Percentiles rank a stretch among this genome's conserved stretches.
These are phyloP conservation scores for Solanum lycopersicoides DNA, from an alignment of 257 asterid genomes.

Conservation along the genomic window DNA sequence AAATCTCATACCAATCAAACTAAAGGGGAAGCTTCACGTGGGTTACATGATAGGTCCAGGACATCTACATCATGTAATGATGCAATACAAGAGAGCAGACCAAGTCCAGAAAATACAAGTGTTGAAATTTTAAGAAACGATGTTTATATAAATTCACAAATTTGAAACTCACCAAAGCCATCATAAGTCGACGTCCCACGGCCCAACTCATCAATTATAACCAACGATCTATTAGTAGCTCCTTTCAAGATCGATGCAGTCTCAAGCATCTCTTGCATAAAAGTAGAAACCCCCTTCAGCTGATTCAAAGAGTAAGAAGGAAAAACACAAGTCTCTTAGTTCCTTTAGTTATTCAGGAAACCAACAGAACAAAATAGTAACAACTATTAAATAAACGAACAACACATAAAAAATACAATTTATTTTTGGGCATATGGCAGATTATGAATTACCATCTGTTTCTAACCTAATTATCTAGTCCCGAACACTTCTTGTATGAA, in stretches of 20 bases:
- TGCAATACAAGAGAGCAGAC: neutral
- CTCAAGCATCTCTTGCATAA: slow-evolving; percentile 99
- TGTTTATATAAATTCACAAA: neutral
- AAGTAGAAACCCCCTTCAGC: slow-evolving; percentile 97
- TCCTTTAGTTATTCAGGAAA: neutral
- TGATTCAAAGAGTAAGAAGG: slow-evolving; percentile 16
- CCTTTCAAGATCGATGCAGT: slow-evolving; percentile 98
- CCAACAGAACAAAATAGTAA: neutral
- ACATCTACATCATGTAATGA: neutral
- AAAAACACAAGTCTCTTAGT: neutral
- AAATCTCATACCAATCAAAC: neutral
- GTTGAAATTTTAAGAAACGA: neutral
- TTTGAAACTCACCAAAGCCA: slow-evolving; percentile 79
- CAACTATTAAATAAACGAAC: neutral
- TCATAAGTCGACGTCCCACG: slow-evolving; percentile 99
- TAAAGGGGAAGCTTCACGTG: neutral
- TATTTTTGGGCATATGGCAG: neutral
- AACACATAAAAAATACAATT: neutral
- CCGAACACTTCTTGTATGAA: neutral
- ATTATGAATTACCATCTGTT: neutral
- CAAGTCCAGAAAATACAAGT: neutral
- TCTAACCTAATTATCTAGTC: neutral
- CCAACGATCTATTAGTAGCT: slow-evolving; percentile 77
- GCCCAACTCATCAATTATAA: slow-evolving; percentile 93
- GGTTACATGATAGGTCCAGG: neutral